Conservation (phyloP, 495 filamentous ascomycete genomes). For the Chaetomium cochliodes region DNA sequence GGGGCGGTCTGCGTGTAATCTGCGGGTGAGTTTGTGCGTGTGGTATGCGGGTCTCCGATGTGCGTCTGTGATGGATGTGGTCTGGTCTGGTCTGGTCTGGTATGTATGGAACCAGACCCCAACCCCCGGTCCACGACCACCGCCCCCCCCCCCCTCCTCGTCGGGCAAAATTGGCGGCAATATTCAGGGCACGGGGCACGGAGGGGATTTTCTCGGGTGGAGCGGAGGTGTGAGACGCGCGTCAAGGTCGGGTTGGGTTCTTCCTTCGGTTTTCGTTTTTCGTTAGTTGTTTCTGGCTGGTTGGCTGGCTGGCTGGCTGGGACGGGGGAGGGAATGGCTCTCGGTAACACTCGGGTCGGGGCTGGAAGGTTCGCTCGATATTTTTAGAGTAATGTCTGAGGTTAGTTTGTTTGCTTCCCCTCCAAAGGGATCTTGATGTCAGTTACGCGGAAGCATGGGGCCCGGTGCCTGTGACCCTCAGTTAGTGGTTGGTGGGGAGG, state of each 20-base stretch:
- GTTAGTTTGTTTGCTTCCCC: background rate
- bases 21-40: background rate
- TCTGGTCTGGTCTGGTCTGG: background rate
- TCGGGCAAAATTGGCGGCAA: background rate
- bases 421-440: background rate
- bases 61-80: too few relatives aligned
- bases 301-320: background rate
- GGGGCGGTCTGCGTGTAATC: background rate
- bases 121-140: too few relatives aligned
- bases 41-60: background rate
- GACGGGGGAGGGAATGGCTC: background rate
- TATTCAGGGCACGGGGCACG: background rate
- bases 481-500: too few relatives aligned
- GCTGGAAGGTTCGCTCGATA: background rate
- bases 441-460: background rate
- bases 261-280: background rate
- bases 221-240: slow-evolving; percentile 14
- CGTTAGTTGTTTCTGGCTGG: background rate
- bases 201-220: background rate
- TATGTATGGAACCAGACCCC: too few relatives aligned
- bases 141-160: background rate
- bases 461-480: background rate
- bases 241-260: slow-evolving; percentile 1
- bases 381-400: background rate
- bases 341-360: background rate